Evolutionary conservation across 768 basidiomycete genomes (phyloP).

Genomic region (Lactarius sp.): DNA sequence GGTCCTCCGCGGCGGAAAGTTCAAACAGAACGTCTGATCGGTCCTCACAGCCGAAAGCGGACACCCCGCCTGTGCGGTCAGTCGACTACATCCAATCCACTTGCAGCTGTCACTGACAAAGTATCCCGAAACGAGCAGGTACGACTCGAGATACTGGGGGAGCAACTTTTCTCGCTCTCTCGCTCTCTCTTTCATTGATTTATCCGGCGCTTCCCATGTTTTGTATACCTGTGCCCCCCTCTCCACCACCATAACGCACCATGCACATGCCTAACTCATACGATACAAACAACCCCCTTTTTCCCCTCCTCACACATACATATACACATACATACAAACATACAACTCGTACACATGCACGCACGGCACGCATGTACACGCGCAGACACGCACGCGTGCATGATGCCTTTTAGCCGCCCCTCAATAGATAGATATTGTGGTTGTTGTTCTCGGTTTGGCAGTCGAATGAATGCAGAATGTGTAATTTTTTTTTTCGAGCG

Average conservation of each 20-base stretch:
- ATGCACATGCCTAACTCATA: background rate
- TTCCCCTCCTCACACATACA: background rate
- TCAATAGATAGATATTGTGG: background rate
- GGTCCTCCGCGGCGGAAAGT: slow-evolving; percentile 22
- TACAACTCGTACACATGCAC: background rate
- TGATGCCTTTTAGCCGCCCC: background rate
- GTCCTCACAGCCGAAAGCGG: slow-evolving; percentile 19
- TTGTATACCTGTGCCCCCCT: background rate
- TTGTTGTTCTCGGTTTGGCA: slow-evolving; percentile 9
- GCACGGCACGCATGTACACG: background rate
- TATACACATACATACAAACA: background rate
- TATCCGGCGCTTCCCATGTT: slow-evolving; percentile 4
- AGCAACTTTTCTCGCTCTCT: background rate
- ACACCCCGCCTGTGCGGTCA: slow-evolving; percentile 20
- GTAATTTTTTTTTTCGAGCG: background rate
- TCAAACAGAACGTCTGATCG: slow-evolving; percentile 27
- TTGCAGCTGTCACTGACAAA: slow-evolving; percentile 10
- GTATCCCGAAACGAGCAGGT: slow-evolving; percentile 15
- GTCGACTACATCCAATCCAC: slow-evolving; percentile 5
- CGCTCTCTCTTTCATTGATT: background rate
- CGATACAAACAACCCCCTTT: background rate
- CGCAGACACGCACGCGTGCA: background rate
- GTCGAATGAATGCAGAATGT: background rate
- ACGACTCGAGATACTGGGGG: slow-evolving; percentile 3
- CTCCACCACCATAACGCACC: background rate